Evolutionary conservation across 805 yeast species (phyloP), one percentile per base, ranked within the genome.

Genomic region (Zygotorulaspora florentina): DNA sequence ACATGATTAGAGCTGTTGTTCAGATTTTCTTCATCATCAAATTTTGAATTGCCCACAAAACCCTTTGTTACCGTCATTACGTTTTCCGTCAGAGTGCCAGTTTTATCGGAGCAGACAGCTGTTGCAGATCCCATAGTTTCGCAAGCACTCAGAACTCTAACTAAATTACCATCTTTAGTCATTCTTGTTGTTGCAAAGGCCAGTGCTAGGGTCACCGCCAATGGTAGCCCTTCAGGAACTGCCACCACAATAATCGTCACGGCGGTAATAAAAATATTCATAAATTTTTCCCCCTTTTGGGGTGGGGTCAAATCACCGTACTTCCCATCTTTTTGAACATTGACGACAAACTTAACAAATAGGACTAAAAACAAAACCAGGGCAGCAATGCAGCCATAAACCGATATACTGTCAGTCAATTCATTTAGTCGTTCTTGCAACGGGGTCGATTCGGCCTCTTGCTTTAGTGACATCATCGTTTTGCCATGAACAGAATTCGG

Each of bases 101-200:
- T 93, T 66, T 93, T 91, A 70, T 93, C 99, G 0, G 97, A 89
- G 67, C 99, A 93, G 42, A 93, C 76, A 3, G 96, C 93, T 11
- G 98, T 93, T 1, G 97, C 99, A 39, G 96, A 88, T 35, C 99
- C 99, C 98, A 93, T 91, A 13, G 96, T 93, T 68, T 93, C 99
- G 75, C 99, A 93, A 38, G 95, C 83, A 59, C 83, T 83, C 54
- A 93, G 73, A 8, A 88, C 95, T 57, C 99, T 81, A n/a, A 93
- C 99, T 58, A 93, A 73, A 64, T 91, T 91, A 52, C 95, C 95
- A 65, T 93, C 96, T 64, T 86, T 85, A 16, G 96, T 89, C 99
- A 93, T 93, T 67, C 98, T 79, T 8, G 96, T 90, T 2, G 99
- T 93, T 2, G 99, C 99, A 72, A 93, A 93, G 0, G 99, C 99